These are phyloP conservation scores for Taphrina betulina DNA, from an alignment of 1,139 yeast genomes.

Conservation along the genomic window DNA sequence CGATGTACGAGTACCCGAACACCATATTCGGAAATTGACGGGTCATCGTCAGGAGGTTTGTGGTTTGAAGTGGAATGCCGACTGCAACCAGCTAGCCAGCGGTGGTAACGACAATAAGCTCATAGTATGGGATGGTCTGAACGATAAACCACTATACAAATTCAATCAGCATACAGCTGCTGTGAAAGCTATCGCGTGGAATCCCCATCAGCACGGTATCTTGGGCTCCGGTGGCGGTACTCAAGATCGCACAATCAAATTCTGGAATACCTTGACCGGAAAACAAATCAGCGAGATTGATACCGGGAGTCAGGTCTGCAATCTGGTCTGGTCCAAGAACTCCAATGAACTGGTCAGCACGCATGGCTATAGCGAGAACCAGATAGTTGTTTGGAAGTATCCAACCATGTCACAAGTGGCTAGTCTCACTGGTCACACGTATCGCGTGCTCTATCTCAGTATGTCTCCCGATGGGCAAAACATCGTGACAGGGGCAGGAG, in stretches of 20 bases:
- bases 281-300: constrained; percentile 70
- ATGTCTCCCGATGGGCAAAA: constrained; percentile 97
- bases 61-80: constrained; percentile 90
- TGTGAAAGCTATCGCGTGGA: constrained; percentile 95
- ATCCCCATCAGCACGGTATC: constrained; percentile 92
- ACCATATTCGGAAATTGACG: constrained; percentile 67
- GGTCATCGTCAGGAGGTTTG: constrained; percentile 93
- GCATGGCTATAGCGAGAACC: constrained; percentile 90
- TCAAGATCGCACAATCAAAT: constrained; percentile 82
- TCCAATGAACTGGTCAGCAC: constrained; percentile 91
- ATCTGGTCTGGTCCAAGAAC: constrained; percentile 87
- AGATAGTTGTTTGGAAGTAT: constrained; percentile 91
- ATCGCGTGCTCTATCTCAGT: constrained; percentile 82
- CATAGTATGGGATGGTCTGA: constrained; percentile 82
- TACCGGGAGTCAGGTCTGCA: constrained; percentile 95
- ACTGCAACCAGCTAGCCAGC: constrained; percentile 69
- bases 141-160: constrained; percentile 65
- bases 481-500: constrained; percentile 98
- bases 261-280: constrained; percentile 90
- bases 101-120: constrained; percentile 92
- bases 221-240: constrained; percentile 98
- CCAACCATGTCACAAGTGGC: constrained; percentile 92
- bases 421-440: constrained; percentile 89
- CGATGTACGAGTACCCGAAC: constrained; percentile 86
- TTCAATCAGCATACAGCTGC: constrained; percentile 90